A percentile compares a stretch with the other conserved stretches of the same genome.
Conservation (phyloP, 306 rosid species). For the Vachellia pachyceras region DNA sequence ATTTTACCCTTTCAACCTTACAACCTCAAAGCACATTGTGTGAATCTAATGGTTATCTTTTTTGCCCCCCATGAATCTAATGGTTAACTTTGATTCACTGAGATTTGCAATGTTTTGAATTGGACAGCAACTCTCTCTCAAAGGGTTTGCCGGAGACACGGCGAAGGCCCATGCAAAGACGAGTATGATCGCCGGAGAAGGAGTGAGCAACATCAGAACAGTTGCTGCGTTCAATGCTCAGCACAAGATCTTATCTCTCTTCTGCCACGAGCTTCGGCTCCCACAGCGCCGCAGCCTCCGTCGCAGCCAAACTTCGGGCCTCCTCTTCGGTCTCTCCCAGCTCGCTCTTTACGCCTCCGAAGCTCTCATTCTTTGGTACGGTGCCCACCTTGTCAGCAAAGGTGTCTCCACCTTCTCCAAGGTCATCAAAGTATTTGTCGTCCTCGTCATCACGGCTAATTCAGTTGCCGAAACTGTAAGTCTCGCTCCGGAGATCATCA, state of each 20-base stretch:
- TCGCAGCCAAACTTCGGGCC: constrained; percentile 81
- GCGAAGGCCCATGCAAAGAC: constrained; percentile 99
- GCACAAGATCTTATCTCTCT: constrained; percentile 75
- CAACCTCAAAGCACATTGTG: neutral
- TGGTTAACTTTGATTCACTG: constrained; percentile 16
- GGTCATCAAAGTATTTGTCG: constrained; percentile 94
- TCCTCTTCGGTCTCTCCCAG: constrained; percentile 88
- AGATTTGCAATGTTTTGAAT: constrained; percentile 23
- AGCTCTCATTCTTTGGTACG: constrained; percentile 93
- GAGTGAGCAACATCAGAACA: constrained; percentile 97
- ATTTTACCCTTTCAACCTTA: no score
- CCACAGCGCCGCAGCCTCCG: constrained; percentile 80
- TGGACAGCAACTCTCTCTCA: constrained; percentile 89
- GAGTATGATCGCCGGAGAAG: constrained; percentile 99
- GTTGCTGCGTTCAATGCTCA: constrained; percentile 99
- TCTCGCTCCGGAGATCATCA: constrained; percentile 90
- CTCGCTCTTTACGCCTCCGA: constrained; percentile 91
- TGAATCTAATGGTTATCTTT: no score
- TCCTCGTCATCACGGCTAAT: constrained; percentile 89
- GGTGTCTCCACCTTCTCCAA: constrained; percentile 90
- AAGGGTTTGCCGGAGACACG: constrained; percentile 99
- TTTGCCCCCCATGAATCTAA: no score
- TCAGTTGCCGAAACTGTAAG: constrained; percentile 98
- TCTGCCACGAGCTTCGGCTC: constrained; percentile 72
- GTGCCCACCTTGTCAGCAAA: constrained; percentile 84